phyloP scores from a whole-genome alignment of 2,329 filamentous ascomycete species.

The Xylariomycetidae sp. region DNA sequence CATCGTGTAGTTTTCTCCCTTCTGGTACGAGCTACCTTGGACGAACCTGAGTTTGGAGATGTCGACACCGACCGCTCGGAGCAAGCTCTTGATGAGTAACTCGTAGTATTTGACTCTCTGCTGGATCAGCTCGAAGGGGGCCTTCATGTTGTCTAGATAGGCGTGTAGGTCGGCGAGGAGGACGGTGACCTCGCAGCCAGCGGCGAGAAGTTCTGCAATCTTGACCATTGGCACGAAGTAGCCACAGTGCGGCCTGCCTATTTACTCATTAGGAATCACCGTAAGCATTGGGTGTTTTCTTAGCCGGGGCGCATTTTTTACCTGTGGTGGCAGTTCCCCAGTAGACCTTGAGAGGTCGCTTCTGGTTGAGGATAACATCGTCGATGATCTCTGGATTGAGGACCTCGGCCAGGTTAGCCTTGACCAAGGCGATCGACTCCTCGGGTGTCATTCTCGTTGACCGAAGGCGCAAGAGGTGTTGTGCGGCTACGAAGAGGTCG shows the following conservation, averaged over 20 bases:
- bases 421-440: no score
- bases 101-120: slow-evolving; percentile 81
- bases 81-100: slow-evolving; percentile 66
- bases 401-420: slow-evolving; percentile 78
- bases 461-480: no score
- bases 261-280: slow-evolving; percentile 29
- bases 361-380: slow-evolving; percentile 64
- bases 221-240: slow-evolving; percentile 89
- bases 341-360: slow-evolving; percentile 75
- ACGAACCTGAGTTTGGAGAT: slow-evolving; percentile 79
- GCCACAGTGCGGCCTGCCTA: slow-evolving; percentile 81
- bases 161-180: slow-evolving; percentile 73
- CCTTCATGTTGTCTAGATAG: slow-evolving; percentile 80
- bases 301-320: no score
- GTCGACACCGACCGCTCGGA: slow-evolving; percentile 73
- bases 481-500: no score
- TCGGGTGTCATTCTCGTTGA: no score
- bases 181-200: slow-evolving; percentile 77
- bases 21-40: slow-evolving; percentile 79
- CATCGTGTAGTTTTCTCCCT: slow-evolving; percentile 71
- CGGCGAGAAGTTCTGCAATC: slow-evolving; percentile 79
- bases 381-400: slow-evolving; percentile 83
- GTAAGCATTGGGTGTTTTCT: neutral
- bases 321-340: slow-evolving; percentile 71
- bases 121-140: slow-evolving; percentile 82